These are phyloP conservation scores for Kwoniella dendrophila DNA, from an alignment of 768 basidiomycete genomes.

Conservation along the genomic window DNA sequence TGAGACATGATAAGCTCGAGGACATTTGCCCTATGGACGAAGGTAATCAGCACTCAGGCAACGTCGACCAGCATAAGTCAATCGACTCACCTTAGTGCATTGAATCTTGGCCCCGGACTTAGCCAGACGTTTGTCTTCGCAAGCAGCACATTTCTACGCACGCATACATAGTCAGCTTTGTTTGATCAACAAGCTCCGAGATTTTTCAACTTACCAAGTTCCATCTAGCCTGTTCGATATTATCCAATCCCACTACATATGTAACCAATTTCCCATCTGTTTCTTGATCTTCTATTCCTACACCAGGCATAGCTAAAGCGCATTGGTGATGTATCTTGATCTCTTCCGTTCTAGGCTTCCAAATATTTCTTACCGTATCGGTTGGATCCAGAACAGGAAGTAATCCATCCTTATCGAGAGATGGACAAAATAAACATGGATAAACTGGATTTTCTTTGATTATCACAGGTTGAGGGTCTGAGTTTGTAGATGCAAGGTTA, in stretches of 20 bases:
- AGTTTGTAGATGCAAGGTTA: slow-evolving; percentile 11
- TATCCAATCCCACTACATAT: slow-evolving; percentile 77
- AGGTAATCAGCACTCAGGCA: background rate
- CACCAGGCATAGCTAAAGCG: slow-evolving; percentile 81
- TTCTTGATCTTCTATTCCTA: slow-evolving; percentile 73
- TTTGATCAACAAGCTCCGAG: background rate
- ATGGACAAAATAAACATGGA: slow-evolving; percentile 54
- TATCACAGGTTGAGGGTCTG: slow-evolving; percentile 15
- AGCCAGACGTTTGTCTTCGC: slow-evolving; percentile 63
- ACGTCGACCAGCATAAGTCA: background rate
- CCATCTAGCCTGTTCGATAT: slow-evolving; percentile 90
- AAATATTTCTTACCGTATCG: slow-evolving; percentile 58
- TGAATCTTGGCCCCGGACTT: slow-evolving; percentile 63
- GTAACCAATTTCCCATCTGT: slow-evolving; percentile 32
- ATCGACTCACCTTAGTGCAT: slow-evolving; percentile 67
- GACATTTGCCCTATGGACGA: slow-evolving; percentile 71
- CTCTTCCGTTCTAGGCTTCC: slow-evolving; percentile 58
- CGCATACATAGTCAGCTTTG: background rate
- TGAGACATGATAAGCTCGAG: slow-evolving; percentile 88
- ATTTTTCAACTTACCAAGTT: slow-evolving; percentile 66
- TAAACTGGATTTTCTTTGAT: slow-evolving; percentile 19
- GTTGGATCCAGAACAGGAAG: slow-evolving; percentile 41
- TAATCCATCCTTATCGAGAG: slow-evolving; percentile 24
- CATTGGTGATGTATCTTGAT: slow-evolving; percentile 75
- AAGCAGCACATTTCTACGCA: slow-evolving; percentile 84